phyloP scores from a whole-genome alignment of 768 basidiomycete genomes.

The Calocybe gangraenosa region DNA sequence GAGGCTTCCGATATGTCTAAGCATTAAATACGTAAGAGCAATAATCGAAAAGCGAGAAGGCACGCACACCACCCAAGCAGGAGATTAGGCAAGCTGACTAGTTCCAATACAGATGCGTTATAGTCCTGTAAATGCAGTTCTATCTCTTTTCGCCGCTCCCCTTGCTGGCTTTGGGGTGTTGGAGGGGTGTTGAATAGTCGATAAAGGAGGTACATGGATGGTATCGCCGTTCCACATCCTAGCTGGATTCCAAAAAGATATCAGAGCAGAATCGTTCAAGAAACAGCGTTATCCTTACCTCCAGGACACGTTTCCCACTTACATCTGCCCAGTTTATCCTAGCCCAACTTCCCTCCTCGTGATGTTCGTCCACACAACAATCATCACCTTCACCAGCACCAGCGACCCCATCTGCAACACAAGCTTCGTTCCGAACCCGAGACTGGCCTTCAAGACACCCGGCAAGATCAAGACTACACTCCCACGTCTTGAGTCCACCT shows the following conservation, averaged over 20 bases:
- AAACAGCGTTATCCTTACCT: constrained; percentile 42
- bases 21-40: not conserved
- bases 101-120: constrained; percentile 74
- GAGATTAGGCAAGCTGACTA: constrained; percentile 78
- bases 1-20: constrained; percentile 60
- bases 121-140: constrained; percentile 88
- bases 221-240: constrained; percentile 91
- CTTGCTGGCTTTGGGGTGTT: not conserved
- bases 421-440: too few species aligned
- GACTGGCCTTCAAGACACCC: constrained; percentile 44
- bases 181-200: constrained; percentile 42
- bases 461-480: constrained; percentile 87
- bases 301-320: constrained; percentile 57
- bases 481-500: constrained; percentile 97
- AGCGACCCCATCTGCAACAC: constrained; percentile 14
- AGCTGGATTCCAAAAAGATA: constrained; percentile 42
- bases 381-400: too few species aligned
- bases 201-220: constrained; percentile 69
- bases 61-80: constrained; percentile 78
- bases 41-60: not conserved
- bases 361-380: too few species aligned
- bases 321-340: constrained; percentile 16
- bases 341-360: too few species aligned
- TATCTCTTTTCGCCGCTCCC: constrained; percentile 26
- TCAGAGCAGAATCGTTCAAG: not conserved